phyloP scores from a whole-genome alignment of 2,329 filamentous ascomycete genomes.

The Ustilaginoidea virens region DNA sequence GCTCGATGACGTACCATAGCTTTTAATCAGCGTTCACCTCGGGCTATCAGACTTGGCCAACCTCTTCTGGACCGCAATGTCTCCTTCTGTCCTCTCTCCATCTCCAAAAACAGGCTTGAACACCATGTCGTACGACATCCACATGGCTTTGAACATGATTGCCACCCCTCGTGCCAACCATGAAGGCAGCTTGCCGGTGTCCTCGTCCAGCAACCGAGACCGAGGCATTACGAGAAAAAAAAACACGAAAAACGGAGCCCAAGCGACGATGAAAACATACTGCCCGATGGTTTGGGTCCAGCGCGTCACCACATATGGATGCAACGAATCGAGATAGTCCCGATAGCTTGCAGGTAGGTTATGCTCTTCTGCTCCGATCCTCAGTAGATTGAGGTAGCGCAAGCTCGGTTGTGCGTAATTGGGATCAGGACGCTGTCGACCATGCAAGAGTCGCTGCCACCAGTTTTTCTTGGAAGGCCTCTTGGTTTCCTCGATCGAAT shows the following conservation, averaged over 20 bases:
- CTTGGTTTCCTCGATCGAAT: slow-evolving; percentile 19
- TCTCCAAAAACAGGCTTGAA: slow-evolving; percentile 60
- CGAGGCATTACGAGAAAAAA: slow-evolving; percentile 28
- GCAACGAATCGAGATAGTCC: slow-evolving; percentile 52
- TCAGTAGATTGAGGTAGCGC: slow-evolving; percentile 71
- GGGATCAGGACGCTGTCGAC: slow-evolving; percentile 42
- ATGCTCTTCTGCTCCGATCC: slow-evolving; percentile 64
- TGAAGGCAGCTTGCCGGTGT: slow-evolving; percentile 49
- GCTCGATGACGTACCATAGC: too few relatives aligned
- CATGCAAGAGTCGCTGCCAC: slow-evolving; percentile 29
- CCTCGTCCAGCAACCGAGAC: slow-evolving; percentile 40
- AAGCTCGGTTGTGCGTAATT: slow-evolving; percentile 69
- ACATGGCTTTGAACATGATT: slow-evolving; percentile 33
- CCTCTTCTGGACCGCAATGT: neutral
- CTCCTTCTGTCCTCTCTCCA: slow-evolving; percentile 50
- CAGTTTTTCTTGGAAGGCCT: slow-evolving; percentile 22
- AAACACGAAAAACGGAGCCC: slow-evolving; percentile 38
- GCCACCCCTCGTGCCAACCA: slow-evolving; percentile 46
- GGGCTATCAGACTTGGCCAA: too few relatives aligned
- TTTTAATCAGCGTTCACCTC: too few relatives aligned
- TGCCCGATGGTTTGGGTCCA: slow-evolving; percentile 50
- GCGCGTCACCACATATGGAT: slow-evolving; percentile 56
- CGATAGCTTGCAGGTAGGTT: slow-evolving; percentile 67
- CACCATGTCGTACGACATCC: slow-evolving; percentile 28
- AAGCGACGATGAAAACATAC: slow-evolving; percentile 42